A percentile compares a stretch with the other conserved stretches of the same genome.
phyloP scores from a whole-genome alignment of 306 rosid species.

The Cajanus cajan region DNA sequence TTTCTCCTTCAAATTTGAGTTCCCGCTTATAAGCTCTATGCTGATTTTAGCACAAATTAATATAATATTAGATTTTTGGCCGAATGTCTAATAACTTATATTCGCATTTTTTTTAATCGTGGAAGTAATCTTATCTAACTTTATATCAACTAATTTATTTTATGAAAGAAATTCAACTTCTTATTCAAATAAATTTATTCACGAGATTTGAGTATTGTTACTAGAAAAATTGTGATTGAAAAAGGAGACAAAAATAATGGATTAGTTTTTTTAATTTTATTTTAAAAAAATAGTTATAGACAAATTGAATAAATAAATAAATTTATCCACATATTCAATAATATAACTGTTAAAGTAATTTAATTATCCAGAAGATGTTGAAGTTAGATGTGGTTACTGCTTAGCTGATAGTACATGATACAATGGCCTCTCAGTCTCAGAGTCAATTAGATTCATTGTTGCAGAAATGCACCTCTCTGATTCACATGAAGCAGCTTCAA shows the following conservation, averaged over 20 bases:
- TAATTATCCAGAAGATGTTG: background rate
- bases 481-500: slow-evolving; percentile 68
- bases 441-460: slow-evolving; percentile 34
- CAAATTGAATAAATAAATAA: no score
- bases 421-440: slow-evolving; percentile 44
- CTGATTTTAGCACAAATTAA: background rate
- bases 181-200: no score
- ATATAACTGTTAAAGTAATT: background rate
- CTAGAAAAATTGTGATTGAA: no score
- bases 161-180: no score
- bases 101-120: background rate
- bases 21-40: no score
- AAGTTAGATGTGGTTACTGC: background rate
- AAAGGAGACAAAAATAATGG: no score
- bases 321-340: background rate
- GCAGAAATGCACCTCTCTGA: slow-evolving; percentile 61
- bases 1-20: no score
- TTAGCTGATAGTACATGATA: background rate
- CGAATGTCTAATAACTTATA: background rate
- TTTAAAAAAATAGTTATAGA: no score
- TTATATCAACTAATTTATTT: no score
- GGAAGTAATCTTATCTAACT: no score
- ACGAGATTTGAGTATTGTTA: no score
- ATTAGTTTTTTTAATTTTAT: no score
- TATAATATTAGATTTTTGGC: background rate